Evolutionary conservation across 768 basidiomycete species (phyloP).

Genomic region (Hydnomerulius pinastri): DNA sequence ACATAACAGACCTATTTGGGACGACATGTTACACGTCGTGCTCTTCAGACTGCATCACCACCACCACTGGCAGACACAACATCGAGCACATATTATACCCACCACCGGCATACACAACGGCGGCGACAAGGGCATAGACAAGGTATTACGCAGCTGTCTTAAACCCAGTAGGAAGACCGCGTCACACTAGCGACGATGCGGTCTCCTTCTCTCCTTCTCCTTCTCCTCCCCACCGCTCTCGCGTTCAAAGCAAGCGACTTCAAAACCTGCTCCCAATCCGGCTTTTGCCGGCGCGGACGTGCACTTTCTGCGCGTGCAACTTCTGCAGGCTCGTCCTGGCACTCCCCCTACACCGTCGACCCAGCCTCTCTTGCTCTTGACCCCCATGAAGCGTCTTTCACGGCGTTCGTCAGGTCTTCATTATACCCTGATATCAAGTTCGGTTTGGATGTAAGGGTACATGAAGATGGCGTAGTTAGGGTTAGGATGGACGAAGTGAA

Average conservation of each 20-base stretch:
- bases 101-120: not conserved
- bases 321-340: constrained; percentile 61
- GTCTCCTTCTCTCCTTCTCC: constrained; percentile 29
- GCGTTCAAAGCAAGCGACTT: constrained; percentile 85
- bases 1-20: not conserved
- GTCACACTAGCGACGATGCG: constrained; percentile 15
- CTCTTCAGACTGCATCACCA: too few species aligned
- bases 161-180: not conserved
- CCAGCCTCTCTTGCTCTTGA: constrained; percentile 51
- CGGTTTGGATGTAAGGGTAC: constrained; percentile 77
- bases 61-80: not conserved
- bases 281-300: constrained; percentile 92
- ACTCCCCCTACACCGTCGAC: constrained; percentile 84
- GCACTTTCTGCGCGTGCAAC: constrained; percentile 76
- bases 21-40: too few species aligned
- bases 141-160: not conserved
- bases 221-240: constrained; percentile 36
- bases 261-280: constrained; percentile 92
- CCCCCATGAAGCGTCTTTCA: constrained; percentile 60
- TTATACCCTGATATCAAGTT: constrained; percentile 87
- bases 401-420: constrained; percentile 73
- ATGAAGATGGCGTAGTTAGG: constrained; percentile 87
- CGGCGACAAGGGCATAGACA: not conserved
- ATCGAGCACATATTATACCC: not conserved
- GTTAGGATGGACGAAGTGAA: constrained; percentile 89